Percentiles rank a stretch among this genome's conserved stretches.
Evolutionary conservation across 2,329 filamentous ascomycete genomes (phyloP).

Genomic region (Pseudocercospora fuligena): DNA sequence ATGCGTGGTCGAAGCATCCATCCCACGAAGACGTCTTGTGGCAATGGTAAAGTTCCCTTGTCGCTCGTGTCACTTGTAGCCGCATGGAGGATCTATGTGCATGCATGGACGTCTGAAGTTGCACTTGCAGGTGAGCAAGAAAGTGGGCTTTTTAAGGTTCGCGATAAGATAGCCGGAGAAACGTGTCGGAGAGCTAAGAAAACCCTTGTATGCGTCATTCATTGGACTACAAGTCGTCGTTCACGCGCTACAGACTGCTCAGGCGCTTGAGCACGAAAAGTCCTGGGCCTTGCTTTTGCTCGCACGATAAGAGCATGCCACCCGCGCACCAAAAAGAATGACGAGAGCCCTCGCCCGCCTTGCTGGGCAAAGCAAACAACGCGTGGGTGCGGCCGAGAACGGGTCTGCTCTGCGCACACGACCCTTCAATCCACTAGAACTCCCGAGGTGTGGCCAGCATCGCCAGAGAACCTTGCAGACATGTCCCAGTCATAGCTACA

Average conservation of each 20-base stretch:
- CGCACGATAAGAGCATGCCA: slow-evolving; percentile 7
- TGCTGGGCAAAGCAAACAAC: slow-evolving; percentile 5
- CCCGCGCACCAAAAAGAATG: background rate
- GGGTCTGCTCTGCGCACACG: background rate
- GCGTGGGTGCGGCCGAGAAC: slow-evolving; percentile 9
- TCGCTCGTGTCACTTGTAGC: background rate
- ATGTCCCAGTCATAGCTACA: slow-evolving; percentile 10
- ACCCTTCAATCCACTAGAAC: slow-evolving; percentile 3
- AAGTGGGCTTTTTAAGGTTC: background rate
- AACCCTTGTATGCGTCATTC: background rate
- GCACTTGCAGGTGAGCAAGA: background rate
- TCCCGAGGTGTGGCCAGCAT: slow-evolving; percentile 11
- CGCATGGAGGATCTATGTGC: background rate
- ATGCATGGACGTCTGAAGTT: background rate
- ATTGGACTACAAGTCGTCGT: background rate
- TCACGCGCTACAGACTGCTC: background rate
- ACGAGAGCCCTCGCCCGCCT: slow-evolving; percentile 5
- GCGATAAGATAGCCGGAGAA: background rate
- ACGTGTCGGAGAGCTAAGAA: background rate
- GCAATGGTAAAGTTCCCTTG: background rate
- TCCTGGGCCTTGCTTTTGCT: slow-evolving; percentile 2
- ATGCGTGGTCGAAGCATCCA: background rate
- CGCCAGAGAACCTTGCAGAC: slow-evolving; percentile 6
- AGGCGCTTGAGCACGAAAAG: background rate
- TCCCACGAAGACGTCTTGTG: background rate